Evolutionary conservation across 148 eudicot species (phyloP).

Genomic region (Rhododendron simsii): DNA sequence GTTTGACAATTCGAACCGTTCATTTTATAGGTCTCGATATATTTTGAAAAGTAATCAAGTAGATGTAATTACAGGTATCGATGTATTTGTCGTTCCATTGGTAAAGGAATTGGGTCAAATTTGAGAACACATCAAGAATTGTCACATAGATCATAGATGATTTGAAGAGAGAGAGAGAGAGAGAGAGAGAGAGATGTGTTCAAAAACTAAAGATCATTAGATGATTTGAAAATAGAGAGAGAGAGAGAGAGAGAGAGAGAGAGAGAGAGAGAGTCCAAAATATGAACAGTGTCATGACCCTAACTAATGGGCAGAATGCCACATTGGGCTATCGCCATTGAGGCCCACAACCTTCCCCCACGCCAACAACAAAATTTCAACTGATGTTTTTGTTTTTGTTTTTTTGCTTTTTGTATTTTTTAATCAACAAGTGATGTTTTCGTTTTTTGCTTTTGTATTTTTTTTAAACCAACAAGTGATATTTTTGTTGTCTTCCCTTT

Average conservation of each 20-base stretch:
- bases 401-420: too few species aligned
- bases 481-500: too few species aligned
- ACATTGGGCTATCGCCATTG: background rate
- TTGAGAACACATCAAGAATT: too few species aligned
- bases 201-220: background rate
- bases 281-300: background rate
- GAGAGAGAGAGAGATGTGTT: background rate
- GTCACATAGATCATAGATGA: background rate
- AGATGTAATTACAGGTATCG: too few species aligned
- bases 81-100: too few species aligned
- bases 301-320: background rate
- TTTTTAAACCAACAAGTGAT: too few species aligned
- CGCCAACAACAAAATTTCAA: background rate
- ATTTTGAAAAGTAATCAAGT: too few species aligned
- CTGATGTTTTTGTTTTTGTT: background rate
- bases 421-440: too few species aligned
- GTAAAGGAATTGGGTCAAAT: too few species aligned
- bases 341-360: slow-evolving; percentile 2
- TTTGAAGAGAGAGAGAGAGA: background rate
- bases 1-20: too few species aligned
- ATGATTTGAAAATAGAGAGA: background rate
- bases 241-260: background rate
- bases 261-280: background rate
- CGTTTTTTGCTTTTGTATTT: too few species aligned
- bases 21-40: too few species aligned